phyloP scores from a whole-genome alignment of 2,329 filamentous ascomycete species.

The Metarhizium humberi region DNA sequence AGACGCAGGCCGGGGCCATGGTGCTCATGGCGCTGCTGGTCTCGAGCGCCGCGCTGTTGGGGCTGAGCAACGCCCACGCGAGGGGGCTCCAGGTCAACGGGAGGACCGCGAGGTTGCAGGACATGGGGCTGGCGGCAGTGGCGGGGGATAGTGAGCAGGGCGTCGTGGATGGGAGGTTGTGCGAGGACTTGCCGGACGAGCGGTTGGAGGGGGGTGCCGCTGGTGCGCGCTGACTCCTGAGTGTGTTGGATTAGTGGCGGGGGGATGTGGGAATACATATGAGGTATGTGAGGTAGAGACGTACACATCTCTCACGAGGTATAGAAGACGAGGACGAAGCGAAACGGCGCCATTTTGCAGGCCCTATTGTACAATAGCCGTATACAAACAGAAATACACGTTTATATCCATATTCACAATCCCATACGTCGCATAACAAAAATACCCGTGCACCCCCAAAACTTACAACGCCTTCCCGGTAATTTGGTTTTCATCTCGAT shows the following conservation, averaged over 20 bases:
- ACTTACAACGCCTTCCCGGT: not conserved
- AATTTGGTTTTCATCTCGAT: not conserved
- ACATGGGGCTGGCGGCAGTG: not conserved
- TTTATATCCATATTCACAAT: not conserved
- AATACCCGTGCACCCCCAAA: not conserved
- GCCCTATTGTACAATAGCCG: not conserved
- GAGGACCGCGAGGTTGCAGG: conserved; percentile 26
- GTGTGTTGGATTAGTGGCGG: too few species aligned
- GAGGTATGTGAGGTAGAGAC: not conserved
- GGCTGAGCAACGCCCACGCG: conserved; percentile 41
- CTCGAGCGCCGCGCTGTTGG: conserved; percentile 41
- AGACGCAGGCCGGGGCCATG: conserved; percentile 41
- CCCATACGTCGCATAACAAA: not conserved
- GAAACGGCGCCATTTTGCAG: not conserved
- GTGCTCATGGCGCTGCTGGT: conserved; percentile 42
- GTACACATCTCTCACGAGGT: not conserved
- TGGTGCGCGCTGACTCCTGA: not conserved
- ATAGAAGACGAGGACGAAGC: too few species aligned
- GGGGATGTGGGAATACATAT: not conserved
- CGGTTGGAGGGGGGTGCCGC: not conserved
- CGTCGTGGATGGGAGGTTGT: not conserved
- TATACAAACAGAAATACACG: not conserved
- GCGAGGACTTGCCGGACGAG: not conserved
- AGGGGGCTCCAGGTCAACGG: conserved; percentile 42
- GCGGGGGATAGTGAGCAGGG: conserved; percentile 3